These are phyloP conservation scores for Diatrype stigma DNA, from an alignment of 2,329 filamentous ascomycete species.

Conservation along the genomic window DNA sequence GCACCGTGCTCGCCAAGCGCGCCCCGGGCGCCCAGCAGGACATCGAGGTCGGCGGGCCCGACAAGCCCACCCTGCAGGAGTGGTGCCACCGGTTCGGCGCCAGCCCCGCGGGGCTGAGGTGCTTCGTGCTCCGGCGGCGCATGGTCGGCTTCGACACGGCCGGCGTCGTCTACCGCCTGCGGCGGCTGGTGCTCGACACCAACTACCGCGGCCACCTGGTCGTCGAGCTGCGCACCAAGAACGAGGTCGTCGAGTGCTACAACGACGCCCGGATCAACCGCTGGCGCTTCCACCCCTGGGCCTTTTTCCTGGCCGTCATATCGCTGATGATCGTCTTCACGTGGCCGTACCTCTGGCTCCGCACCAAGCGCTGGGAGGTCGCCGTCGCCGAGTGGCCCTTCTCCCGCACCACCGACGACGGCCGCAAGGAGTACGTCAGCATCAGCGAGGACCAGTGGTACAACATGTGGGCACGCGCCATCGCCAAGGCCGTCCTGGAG, in stretches of 20 bases:
- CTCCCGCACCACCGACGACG: constrained; percentile 32
- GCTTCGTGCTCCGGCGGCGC: constrained; percentile 46
- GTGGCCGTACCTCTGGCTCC: constrained; percentile 67
- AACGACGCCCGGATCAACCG: constrained; percentile 58
- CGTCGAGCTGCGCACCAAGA: constrained; percentile 56
- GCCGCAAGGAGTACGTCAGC: constrained; percentile 45
- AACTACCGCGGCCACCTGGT: constrained; percentile 62
- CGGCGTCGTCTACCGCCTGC: constrained; percentile 47
- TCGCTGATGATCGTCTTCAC: constrained; percentile 65
- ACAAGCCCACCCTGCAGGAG: constrained; percentile 41
- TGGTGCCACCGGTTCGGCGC: constrained; percentile 69
- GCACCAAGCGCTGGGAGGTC: constrained; percentile 64
- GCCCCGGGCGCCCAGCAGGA: constrained; percentile 33
- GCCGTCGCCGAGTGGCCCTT: constrained; percentile 58
- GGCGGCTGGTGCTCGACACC: constrained; percentile 55
- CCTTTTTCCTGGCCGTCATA: constrained; percentile 61
- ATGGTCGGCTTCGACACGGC: constrained; percentile 59
- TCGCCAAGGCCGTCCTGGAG: constrained; percentile 56
- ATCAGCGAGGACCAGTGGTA: constrained; percentile 59
- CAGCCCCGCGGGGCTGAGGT: constrained; percentile 53
- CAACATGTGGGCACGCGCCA: constrained; percentile 56
- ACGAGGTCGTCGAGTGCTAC: constrained; percentile 58
- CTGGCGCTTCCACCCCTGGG: constrained; percentile 61
- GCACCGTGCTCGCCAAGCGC: constrained; percentile 48
- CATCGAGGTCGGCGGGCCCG: constrained; percentile 37